phyloP scores from a whole-genome alignment of 139 green algal genomes.

The Diplosphaera chodatii region DNA sequence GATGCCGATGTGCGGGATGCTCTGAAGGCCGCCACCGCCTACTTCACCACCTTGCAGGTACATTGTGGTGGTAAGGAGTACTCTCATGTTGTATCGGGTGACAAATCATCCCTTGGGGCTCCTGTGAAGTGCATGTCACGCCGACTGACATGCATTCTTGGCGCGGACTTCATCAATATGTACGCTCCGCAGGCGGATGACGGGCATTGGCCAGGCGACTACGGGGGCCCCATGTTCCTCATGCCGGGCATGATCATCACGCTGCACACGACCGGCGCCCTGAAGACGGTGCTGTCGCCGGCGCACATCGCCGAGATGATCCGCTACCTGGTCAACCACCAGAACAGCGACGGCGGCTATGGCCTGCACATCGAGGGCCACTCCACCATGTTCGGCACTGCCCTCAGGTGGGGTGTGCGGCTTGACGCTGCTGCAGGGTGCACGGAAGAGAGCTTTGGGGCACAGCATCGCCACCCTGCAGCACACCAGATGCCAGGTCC shows the following conservation, averaged over 20 bases:
- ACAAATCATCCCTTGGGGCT: conserved; percentile 74
- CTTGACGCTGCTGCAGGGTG: neutral
- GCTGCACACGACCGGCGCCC: conserved; percentile 61
- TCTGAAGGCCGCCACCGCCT: neutral
- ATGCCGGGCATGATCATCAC: conserved; percentile 93
- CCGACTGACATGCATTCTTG: too few relatives aligned
- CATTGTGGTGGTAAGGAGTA: too few relatives aligned
- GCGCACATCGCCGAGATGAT: conserved; percentile 71
- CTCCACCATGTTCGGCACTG: conserved; percentile 98
- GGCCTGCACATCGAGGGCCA: conserved; percentile 96
- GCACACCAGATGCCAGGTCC: too few relatives aligned
- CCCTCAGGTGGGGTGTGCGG: conserved; percentile 73
- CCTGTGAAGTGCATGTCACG: too few relatives aligned
- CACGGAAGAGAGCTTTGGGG: neutral
- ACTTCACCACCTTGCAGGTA: conserved; percentile 32
- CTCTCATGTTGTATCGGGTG: too few relatives aligned
- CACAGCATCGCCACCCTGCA: too few relatives aligned
- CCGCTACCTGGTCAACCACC: conserved; percentile 92
- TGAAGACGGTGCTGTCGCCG: conserved; percentile 71
- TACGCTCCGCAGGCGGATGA: conserved; percentile 80
- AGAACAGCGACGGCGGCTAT: conserved; percentile 93
- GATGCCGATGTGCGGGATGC: neutral
- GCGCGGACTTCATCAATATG: too few relatives aligned
- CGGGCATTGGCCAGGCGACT: conserved; percentile 95
- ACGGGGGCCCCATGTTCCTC: conserved; percentile 98